These are phyloP conservation scores for Cerioporus squamosus DNA, from an alignment of 1,284 basidiomycete genomes.

Conservation along the genomic window DNA sequence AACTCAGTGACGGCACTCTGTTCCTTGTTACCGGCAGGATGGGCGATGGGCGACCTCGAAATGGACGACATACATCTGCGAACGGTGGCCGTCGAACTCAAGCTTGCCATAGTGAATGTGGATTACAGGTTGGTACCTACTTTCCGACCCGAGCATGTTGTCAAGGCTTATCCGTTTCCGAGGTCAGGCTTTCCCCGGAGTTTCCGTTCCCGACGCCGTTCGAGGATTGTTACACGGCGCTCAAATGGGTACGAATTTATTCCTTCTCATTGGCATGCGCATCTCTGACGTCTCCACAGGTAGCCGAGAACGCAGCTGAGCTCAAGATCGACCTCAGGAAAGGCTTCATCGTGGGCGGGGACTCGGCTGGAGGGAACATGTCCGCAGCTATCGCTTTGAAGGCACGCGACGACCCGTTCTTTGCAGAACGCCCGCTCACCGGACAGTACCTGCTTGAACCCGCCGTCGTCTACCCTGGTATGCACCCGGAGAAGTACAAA, in stretches of 20 bases:
- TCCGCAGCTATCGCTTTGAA: constrained; percentile 22
- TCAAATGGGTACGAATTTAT: constrained; percentile 26
- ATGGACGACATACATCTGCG: constrained; percentile 23
- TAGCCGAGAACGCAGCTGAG: constrained; percentile 1
- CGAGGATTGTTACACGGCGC: constrained; percentile 22
- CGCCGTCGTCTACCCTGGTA: neutral
- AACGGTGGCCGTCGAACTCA: constrained; percentile 21
- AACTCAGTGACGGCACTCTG: too few species aligned
- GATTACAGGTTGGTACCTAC: constrained; percentile 23
- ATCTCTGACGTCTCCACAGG: neutral
- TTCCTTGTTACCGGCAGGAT: constrained; percentile 7
- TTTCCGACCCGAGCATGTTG: too few species aligned
- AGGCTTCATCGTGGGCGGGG: constrained; percentile 21
- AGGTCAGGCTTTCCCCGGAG: constrained; percentile 18
- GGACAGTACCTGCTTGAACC: constrained; percentile 1
- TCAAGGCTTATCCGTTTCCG: too few species aligned
- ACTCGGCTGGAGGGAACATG: constrained; percentile 30
- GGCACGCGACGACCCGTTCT: constrained; percentile 28
- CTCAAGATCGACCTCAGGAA: neutral
- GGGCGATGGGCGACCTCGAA: constrained; percentile 17
- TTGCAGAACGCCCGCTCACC: constrained; percentile 7
- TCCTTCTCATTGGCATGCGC: neutral
- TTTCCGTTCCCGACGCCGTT: constrained; percentile 20
- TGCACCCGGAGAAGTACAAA: neutral
- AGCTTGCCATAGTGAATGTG: constrained; percentile 24